These are phyloP conservation scores for Ogataea trehaloabstinens DNA, from an alignment of 805 yeast species.

Conservation along the genomic window DNA sequence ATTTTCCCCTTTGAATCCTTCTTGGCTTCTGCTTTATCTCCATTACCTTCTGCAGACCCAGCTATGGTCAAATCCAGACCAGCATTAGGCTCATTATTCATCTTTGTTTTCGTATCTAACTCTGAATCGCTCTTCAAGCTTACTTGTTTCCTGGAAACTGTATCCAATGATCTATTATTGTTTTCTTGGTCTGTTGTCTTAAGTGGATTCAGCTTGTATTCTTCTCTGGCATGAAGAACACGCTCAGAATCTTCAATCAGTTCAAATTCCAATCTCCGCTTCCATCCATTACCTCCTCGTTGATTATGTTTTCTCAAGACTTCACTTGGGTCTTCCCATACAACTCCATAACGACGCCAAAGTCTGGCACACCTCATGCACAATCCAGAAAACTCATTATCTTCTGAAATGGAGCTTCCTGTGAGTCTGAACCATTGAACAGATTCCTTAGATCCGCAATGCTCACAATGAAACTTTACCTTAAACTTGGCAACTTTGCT, in stretches of 20 bases:
- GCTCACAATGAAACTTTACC: constrained; percentile 60
- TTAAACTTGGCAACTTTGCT: constrained; percentile 42
- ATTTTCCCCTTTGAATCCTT: constrained; percentile 2
- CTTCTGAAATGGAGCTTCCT: constrained; percentile 43
- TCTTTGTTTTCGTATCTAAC: not conserved
- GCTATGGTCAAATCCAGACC: not conserved
- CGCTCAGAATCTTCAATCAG: constrained; percentile 57
- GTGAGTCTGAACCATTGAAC: constrained; percentile 70
- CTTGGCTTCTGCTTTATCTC: not conserved
- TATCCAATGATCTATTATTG: not conserved
- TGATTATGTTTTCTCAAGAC: constrained; percentile 48
- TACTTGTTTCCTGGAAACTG: not conserved
- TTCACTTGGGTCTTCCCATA: constrained; percentile 79
- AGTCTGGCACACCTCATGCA: constrained; percentile 85
- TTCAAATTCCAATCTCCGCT: constrained; percentile 64
- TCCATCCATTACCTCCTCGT: constrained; percentile 53
- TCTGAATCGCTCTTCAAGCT: not conserved
- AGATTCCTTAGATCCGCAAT: constrained; percentile 59
- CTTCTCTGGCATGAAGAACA: constrained; percentile 50
- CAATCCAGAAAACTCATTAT: constrained; percentile 51
- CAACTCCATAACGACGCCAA: constrained; percentile 87
- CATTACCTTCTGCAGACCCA: not conserved
- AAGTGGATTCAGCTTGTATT: constrained; percentile 23
- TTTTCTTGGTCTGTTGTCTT: constrained; percentile 6
- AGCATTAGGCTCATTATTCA: not conserved